phyloP scores from a whole-genome alignment of 768 basidiomycete genomes.

The Boletus reticuloceps region DNA sequence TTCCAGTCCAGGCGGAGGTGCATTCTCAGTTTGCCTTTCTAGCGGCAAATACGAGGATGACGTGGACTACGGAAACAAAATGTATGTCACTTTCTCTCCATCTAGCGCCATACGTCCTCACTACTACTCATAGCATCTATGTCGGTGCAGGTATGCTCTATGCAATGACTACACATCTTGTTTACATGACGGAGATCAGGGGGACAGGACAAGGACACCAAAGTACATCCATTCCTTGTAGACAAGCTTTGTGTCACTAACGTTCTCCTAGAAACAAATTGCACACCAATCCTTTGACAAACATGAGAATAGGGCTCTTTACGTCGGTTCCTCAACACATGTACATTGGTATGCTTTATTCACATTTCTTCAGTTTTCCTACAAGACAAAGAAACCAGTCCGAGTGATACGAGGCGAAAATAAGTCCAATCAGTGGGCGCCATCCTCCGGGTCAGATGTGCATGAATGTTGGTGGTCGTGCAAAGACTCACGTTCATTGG shows the following conservation, averaged over 20 bases:
- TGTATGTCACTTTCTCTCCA: constrained; percentile 26
- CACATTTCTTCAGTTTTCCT: constrained; percentile 28
- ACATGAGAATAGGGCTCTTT: constrained; percentile 17
- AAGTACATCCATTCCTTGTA: constrained; percentile 10
- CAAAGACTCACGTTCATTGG: background rate
- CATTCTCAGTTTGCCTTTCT: background rate
- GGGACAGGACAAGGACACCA: constrained; percentile 24
- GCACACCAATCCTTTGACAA: constrained; percentile 25
- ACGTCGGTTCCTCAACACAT: constrained; percentile 4
- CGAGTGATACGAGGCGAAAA: constrained; percentile 37
- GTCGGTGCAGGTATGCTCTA: constrained; percentile 29
- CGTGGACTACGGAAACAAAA: constrained; percentile 26
- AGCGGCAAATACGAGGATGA: background rate
- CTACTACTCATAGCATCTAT: constrained; percentile 26
- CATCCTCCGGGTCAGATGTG: background rate
- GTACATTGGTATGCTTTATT: background rate
- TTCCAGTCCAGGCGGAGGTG: background rate
- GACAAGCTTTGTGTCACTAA: background rate
- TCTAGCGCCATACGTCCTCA: constrained; percentile 1
- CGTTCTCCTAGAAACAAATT: constrained; percentile 18
- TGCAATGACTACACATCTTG: background rate
- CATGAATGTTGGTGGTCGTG: background rate
- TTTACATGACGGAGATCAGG: constrained; percentile 8
- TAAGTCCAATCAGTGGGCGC: constrained; percentile 15
- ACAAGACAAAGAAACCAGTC: constrained; percentile 29